Conservation (phyloP, 768 basidiomycete genomes). For the Rhodotorula toruloides region DNA sequence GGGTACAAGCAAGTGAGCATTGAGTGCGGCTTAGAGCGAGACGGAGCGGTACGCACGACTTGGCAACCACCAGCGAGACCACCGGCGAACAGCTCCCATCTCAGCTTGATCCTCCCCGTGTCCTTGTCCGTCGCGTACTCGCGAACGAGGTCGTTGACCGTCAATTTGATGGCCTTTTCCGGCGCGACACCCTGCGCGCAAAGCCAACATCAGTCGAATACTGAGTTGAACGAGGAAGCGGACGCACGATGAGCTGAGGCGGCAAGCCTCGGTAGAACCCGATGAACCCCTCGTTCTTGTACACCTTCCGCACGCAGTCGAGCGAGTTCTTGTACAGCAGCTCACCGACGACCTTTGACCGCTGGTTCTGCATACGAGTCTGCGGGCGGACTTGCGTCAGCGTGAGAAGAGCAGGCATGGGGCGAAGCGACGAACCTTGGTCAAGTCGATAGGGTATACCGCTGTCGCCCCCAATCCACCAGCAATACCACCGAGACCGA, state of each 20-base stretch:
- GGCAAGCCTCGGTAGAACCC: slow-evolving; percentile 98
- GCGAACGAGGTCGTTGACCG: slow-evolving; percentile 88
- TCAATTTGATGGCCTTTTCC: slow-evolving; percentile 96
- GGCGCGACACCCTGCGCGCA: slow-evolving; percentile 77
- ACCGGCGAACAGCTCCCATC: slow-evolving; percentile 88
- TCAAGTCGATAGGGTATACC: slow-evolving; percentile 69
- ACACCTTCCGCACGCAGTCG: slow-evolving; percentile 89
- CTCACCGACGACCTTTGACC: slow-evolving; percentile 93
- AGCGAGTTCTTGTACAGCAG: slow-evolving; percentile 91
- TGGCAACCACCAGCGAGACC: slow-evolving; percentile 92
- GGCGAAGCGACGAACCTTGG: slow-evolving; percentile 1
- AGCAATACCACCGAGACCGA: slow-evolving; percentile 77
- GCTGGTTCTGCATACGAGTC: slow-evolving; percentile 91
- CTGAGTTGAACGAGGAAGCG: not conserved
- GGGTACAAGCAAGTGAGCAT: slow-evolving; percentile 6
- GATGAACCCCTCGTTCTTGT: slow-evolving; percentile 82
- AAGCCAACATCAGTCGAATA: not conserved
- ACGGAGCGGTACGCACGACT: slow-evolving; percentile 58
- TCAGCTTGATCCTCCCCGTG: slow-evolving; percentile 84
- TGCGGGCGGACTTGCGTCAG: slow-evolving; percentile 12
- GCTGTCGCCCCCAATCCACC: slow-evolving; percentile 95
- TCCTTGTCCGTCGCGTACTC: slow-evolving; percentile 81
- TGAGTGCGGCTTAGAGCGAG: not conserved
- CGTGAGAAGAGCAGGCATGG: not conserved
- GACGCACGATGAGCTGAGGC: slow-evolving; percentile 78